A percentile compares a stretch with the other conserved stretches of the same genome.
These are phyloP conservation scores for Phaeomoniella chlamydospora DNA, from an alignment of 2,329 filamentous ascomycete species.

Conservation along the genomic window DNA sequence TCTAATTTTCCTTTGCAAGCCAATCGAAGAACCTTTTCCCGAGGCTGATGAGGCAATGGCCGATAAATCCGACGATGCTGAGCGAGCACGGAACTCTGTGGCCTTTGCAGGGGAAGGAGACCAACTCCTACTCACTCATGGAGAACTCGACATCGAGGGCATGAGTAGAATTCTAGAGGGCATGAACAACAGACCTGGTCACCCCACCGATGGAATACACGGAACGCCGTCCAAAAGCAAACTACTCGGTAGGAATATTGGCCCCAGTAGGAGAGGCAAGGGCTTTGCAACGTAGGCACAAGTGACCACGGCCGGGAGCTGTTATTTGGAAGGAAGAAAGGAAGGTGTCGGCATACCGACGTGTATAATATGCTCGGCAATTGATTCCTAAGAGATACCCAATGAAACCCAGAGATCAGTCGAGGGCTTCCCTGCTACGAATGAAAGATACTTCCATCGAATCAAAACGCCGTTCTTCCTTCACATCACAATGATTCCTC, in stretches of 20 bases:
- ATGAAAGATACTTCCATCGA: conserved; percentile 3
- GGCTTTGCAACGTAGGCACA: background rate
- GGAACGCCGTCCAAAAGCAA: background rate
- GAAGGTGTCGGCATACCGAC: background rate
- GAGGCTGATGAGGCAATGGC: conserved; percentile 6
- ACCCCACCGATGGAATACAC: background rate
- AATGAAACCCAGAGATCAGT: conserved; percentile 14
- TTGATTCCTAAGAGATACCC: background rate
- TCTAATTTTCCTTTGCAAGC: conserved; percentile 20
- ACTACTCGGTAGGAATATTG: conserved; percentile 1
- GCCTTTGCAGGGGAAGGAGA: conserved; percentile 13
- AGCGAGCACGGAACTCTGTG: background rate
- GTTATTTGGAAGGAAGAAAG: background rate
- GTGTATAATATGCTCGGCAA: conserved; percentile 1
- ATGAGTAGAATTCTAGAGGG: conserved; percentile 30
- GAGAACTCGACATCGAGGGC: conserved; percentile 30
- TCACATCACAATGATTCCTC: background rate
- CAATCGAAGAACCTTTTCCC: conserved; percentile 12
- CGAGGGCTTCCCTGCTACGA: conserved; percentile 7
- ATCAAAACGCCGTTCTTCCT: background rate
- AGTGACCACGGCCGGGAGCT: background rate
- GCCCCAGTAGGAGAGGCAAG: background rate
- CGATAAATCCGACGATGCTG: conserved; percentile 1
- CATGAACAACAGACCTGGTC: conserved; percentile 15
- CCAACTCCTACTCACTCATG: conserved; percentile 24